phyloP scores from a whole-genome alignment of 2,329 filamentous ascomycete genomes.

The Fusarium lyarnte region DNA sequence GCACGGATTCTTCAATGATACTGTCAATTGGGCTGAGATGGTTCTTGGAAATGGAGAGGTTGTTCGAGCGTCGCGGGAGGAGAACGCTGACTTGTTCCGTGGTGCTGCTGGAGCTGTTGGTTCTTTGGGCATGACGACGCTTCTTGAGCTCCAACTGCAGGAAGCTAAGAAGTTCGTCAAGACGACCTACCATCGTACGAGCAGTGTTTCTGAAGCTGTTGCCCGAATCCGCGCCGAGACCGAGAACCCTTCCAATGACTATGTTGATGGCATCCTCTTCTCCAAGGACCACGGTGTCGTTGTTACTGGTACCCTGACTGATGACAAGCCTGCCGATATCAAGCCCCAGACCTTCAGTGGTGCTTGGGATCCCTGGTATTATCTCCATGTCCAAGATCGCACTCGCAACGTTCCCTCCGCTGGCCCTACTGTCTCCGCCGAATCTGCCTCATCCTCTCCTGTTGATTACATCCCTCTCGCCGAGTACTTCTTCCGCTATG shows the following conservation, averaged over 20 bases:
- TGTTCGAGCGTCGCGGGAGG: constrained; percentile 61
- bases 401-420: constrained; percentile 45
- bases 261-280: constrained; percentile 75
- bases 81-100: constrained; percentile 68
- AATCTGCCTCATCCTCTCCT: constrained; percentile 35
- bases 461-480: constrained; percentile 71
- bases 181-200: constrained; percentile 63
- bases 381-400: constrained; percentile 67
- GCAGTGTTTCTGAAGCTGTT: constrained; percentile 51
- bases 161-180: constrained; percentile 66
- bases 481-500: constrained; percentile 81
- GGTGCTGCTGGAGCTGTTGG: constrained; percentile 74
- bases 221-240: constrained; percentile 57
- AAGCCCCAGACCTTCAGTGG: constrained; percentile 62
- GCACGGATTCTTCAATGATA: constrained; percentile 72
- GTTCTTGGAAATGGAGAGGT: constrained; percentile 70
- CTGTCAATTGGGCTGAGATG: constrained; percentile 70
- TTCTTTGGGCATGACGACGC: constrained; percentile 71
- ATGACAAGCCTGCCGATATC: constrained; percentile 51
- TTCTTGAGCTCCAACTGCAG: constrained; percentile 69
- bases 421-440: constrained; percentile 21
- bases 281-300: constrained; percentile 64
- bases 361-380: constrained; percentile 79
- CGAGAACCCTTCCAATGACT: constrained; percentile 60
- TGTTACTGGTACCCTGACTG: constrained; percentile 67